Evolutionary conservation across 2,329 filamentous ascomycete species (phyloP).

Genomic region (Penicillium sp.): DNA sequence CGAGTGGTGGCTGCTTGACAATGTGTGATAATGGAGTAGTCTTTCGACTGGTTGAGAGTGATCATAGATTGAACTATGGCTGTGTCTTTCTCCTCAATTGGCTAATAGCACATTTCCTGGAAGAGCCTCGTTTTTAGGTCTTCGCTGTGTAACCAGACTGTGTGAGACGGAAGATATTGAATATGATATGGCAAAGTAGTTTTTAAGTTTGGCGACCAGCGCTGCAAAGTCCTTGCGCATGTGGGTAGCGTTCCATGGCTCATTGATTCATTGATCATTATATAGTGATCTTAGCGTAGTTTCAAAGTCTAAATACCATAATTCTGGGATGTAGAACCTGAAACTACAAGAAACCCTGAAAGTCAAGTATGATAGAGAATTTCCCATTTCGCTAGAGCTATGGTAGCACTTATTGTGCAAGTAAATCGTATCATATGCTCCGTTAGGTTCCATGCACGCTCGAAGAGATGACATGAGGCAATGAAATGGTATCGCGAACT

Average conservation of each 20-base stretch:
- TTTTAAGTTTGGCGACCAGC: no score
- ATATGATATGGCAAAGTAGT: no score
- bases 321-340: neutral
- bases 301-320: neutral
- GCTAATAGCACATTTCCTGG: neutral
- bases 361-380: neutral
- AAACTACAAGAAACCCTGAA: neutral
- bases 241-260: no score
- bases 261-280: no score
- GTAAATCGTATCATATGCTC: neutral
- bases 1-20: neutral
- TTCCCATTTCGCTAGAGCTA: constrained; percentile 9
- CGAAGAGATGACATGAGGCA: constrained; percentile 19
- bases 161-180: neutral
- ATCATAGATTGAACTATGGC: neutral
- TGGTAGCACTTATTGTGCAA: neutral
- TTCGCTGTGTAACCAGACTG: neutral
- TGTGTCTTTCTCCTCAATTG: neutral
- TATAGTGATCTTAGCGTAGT: neutral
- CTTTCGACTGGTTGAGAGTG: neutral
- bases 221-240: no score
- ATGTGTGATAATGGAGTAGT: neutral
- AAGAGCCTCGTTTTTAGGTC: neutral
- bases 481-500: constrained; percentile 15
- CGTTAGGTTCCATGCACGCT: constrained; percentile 12